Base-by-base conservation (phyloP, 495 filamentous ascomycete species). In the Penicillium argentinense region DNA sequence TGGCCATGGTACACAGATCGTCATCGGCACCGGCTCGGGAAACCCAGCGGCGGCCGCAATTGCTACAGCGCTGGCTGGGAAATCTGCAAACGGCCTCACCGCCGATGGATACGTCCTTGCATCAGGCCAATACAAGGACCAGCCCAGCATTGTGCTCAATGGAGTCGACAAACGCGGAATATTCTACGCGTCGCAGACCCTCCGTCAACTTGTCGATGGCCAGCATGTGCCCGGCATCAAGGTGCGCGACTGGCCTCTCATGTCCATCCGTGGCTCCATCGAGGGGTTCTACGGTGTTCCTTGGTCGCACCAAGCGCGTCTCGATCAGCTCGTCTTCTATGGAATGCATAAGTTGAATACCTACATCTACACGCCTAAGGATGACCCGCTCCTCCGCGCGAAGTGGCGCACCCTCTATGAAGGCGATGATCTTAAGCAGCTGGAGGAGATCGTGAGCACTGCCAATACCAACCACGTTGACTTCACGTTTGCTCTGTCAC, bases 311-410 rank as follows among this genome's bases (percentile, higher is more conserved):
- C 32, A 54, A 26, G 51, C 51, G 12, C 51, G 51, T 12, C 45
- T 54, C 2, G 51, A 54, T n/a, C 51, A 54, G 16, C 41, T 44
- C 12, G 40, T 21, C 4, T 54, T 50, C 34, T 50, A 54, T 16
- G 51, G 46, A 18, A 50, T 50, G 36, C 51, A 54, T 28, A 49
- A 54, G 27, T 50, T 54, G 46, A 54, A 54, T 27, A 54, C 51
- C 17, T 54, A 54, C 22, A 36, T 54, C 40, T 54, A 54, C 23
- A 54, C 45, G 5, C 51, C 51, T 1, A 49, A 54, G 36, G 46
- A 54, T 30, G 51, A 54, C 9, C 51, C 46, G 1, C 47, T 54
- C 5, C 51, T 54, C 1, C 51, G 51, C 9, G 39, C 51, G 4
- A 30, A 54, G 9, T 54, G 45, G 51, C 51, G 51, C 13, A 54